phyloP scores from a whole-genome alignment of 306 rosid genomes.

The Hippophae rhamnoides region DNA sequence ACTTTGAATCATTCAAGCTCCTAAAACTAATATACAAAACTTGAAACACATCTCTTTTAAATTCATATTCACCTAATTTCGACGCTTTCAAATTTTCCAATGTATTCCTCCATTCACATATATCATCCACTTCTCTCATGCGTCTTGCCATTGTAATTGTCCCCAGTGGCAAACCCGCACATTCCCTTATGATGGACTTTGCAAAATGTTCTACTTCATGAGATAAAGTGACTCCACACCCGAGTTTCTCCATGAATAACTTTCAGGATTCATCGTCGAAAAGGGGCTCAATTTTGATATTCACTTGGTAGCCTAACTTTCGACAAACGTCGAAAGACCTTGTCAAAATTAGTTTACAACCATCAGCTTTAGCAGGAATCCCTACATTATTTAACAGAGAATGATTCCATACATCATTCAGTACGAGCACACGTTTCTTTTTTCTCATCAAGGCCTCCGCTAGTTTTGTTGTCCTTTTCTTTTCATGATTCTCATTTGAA shows the following conservation, averaged over 20 bases:
- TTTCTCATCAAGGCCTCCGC: constrained; percentile 11
- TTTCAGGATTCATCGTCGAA: background rate
- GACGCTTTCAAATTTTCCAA: constrained; percentile 1
- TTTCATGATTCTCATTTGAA: constrained; percentile 15
- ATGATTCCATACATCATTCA: constrained; percentile 31
- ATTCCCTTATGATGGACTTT: background rate
- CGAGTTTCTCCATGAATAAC: constrained; percentile 15
- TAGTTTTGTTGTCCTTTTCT: constrained; percentile 24
- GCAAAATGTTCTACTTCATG: background rate
- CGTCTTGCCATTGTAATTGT: constrained; percentile 11
- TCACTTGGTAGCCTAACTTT: constrained; percentile 9
- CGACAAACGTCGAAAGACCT: constrained; percentile 19
- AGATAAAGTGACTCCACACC: background rate
- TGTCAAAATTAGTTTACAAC: constrained; percentile 22
- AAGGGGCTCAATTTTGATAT: constrained; percentile 2
- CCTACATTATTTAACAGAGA: constrained; percentile 17
- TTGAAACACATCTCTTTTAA: constrained; percentile 20
- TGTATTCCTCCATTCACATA: constrained; percentile 9
- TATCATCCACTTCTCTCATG: constrained; percentile 6
- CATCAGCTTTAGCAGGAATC: constrained; percentile 4
- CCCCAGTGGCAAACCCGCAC: constrained; percentile 9
- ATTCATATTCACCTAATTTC: constrained; percentile 4
- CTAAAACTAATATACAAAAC: constrained; percentile 19
- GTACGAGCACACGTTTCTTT: constrained; percentile 5
- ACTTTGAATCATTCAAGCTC: constrained; percentile 4